These are phyloP conservation scores for Anacardium occidentale DNA, from an alignment of 345 rosid genomes.

Conservation along the genomic window DNA sequence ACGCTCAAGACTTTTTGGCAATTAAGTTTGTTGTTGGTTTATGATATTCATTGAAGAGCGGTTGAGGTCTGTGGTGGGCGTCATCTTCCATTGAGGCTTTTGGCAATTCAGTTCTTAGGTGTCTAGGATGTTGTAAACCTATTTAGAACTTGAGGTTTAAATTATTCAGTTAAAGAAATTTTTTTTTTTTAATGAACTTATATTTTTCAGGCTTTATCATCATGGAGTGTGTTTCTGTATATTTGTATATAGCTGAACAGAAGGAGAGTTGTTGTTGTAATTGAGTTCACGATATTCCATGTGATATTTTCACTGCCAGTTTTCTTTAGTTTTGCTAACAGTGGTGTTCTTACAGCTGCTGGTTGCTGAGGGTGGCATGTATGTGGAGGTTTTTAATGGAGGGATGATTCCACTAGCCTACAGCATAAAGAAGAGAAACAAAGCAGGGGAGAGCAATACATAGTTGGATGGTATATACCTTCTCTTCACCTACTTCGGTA, in stretches of 20 bases:
- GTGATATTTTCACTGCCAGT: neutral
- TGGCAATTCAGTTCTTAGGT: neutral
- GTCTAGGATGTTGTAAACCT: neutral
- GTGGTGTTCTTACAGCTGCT: slow-evolving; percentile 54
- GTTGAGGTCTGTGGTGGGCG: neutral
- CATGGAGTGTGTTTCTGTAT: neutral
- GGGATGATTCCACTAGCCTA: slow-evolving; percentile 91
- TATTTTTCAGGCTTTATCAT: too few species aligned
- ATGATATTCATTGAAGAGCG: neutral
- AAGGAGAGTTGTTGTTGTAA: neutral
- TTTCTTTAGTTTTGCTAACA: slow-evolving; percentile 5
- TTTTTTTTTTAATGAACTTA: too few species aligned
- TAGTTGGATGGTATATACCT: slow-evolving; percentile 90
- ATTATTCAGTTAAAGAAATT: neutral
- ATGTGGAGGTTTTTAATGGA: slow-evolving; percentile 89
- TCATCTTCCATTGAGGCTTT: neutral
- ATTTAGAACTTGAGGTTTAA: neutral
- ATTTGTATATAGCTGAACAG: neutral
- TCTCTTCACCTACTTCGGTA: slow-evolving; percentile 87
- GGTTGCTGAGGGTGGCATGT: slow-evolving; percentile 98
- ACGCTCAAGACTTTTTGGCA: too few species aligned
- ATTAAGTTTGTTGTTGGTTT: neutral
- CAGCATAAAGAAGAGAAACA: slow-evolving; percentile 84
- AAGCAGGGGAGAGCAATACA: slow-evolving; percentile 75
- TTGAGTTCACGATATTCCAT: neutral